Evolutionary conservation across 169 alveolate genomes (phyloP).

Genomic region (Theileria orientalis): DNA sequence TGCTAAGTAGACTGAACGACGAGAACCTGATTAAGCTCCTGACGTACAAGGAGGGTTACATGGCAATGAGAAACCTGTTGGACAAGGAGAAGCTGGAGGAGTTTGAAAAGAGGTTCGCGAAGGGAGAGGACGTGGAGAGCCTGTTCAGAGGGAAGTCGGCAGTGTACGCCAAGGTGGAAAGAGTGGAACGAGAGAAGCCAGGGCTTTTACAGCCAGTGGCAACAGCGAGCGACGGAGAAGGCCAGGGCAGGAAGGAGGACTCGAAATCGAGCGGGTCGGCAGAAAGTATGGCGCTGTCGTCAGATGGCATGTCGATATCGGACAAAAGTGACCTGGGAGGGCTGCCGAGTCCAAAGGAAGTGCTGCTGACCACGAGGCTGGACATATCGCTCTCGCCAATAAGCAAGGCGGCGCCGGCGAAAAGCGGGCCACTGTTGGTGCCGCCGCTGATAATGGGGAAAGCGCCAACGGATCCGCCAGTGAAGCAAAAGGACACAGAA

Average conservation of each 20-base stretch:
- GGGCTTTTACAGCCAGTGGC: no score
- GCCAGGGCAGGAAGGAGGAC: no score
- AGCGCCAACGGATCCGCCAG: neutral
- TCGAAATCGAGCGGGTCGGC: no score
- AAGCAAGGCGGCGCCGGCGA: neutral
- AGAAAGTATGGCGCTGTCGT: no score
- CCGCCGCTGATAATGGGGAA: neutral
- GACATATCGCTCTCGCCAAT: slow-evolving; percentile 3
- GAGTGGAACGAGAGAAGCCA: neutral
- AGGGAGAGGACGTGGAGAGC: neutral
- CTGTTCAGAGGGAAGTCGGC: neutral
- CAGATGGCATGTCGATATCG: no score
- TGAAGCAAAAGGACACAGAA: neutral
- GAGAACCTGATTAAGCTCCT: neutral
- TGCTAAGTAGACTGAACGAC: neutral
- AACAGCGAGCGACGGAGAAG: no score
- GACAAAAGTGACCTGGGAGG: no score
- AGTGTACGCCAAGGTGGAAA: neutral
- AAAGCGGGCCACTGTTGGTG: neutral
- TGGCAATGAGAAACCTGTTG: neutral
- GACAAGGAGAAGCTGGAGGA: slow-evolving; percentile 4
- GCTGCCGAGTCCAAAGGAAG: no score
- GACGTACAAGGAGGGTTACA: neutral
- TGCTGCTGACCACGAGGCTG: neutral
- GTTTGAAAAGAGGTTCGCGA: neutral